Percentiles rank a stretch among this genome's conserved stretches.
These are phyloP conservation scores for Beauveria bassiana DNA, from an alignment of 2,329 filamentous ascomycete species.

Conservation along the genomic window DNA sequence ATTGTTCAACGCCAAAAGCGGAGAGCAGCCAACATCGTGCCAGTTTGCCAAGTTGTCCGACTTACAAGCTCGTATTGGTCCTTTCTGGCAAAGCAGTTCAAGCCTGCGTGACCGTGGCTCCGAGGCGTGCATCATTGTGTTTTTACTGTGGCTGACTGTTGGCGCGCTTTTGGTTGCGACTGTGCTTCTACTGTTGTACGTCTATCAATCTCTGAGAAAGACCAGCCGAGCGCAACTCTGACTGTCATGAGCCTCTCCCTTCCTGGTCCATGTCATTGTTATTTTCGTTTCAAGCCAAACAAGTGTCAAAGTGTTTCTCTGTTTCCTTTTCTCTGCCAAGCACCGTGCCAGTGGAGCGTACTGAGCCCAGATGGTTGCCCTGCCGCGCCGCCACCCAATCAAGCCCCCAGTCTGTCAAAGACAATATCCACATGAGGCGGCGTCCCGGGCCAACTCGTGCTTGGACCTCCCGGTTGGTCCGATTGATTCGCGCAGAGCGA, in stretches of 20 bases:
- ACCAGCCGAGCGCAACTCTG: no score
- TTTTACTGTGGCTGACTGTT: neutral
- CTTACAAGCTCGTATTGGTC: neutral
- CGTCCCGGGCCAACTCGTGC: neutral
- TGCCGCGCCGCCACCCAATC: neutral
- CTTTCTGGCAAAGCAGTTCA: neutral
- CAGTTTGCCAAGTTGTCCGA: neutral
- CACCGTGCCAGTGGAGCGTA: neutral
- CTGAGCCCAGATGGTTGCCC: neutral
- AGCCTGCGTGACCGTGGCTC: neutral
- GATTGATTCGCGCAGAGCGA: neutral
- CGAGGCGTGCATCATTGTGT: no score
- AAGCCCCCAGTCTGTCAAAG: neutral
- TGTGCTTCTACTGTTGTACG: neutral
- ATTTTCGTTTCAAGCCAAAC: neutral
- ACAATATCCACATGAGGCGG: neutral
- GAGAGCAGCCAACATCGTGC: neutral
- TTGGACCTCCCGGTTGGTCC: neutral
- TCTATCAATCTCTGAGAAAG: neutral
- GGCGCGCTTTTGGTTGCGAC: neutral
- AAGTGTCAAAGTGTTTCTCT: neutral
- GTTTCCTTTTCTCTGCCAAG: neutral
- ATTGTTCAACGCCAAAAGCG: neutral
- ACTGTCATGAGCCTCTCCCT: neutral
- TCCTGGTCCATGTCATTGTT: neutral